Percentiles rank a stretch among this genome's conserved stretches.
Evolutionary conservation across 2,329 filamentous ascomycete species (phyloP).

Genomic region (Pleurostoma richardsiae): DNA sequence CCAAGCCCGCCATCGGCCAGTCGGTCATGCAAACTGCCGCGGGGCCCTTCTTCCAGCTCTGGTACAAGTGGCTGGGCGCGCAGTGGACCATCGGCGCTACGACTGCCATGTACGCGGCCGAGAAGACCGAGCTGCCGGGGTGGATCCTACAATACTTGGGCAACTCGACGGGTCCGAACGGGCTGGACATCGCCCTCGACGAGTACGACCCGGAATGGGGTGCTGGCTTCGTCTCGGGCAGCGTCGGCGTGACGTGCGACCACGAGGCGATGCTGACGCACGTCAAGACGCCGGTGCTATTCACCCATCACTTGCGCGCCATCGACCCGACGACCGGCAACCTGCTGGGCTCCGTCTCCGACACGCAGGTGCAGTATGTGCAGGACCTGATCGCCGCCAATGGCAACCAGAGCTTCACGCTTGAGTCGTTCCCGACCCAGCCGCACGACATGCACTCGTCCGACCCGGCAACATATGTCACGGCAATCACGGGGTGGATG

Average conservation of each 20-base stretch:
- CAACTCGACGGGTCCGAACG: slow-evolving; percentile 4
- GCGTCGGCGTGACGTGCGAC: slow-evolving; percentile 6
- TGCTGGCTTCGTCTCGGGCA: slow-evolving; percentile 6
- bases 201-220: slow-evolving; percentile 12
- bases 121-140: slow-evolving; percentile 7
- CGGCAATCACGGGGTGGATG: slow-evolving; percentile 7
- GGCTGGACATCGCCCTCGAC: slow-evolving; percentile 5
- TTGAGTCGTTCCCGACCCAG: slow-evolving; percentile 7
- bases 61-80: slow-evolving; percentile 12
- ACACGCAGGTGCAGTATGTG: slow-evolving; percentile 7
- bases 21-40: slow-evolving; percentile 6
- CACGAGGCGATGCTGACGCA: slow-evolving; percentile 12
- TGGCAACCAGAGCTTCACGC: slow-evolving; percentile 8
- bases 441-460: slow-evolving; percentile 10
- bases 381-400: slow-evolving; percentile 6
- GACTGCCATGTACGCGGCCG: slow-evolving; percentile 9
- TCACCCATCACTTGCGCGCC: slow-evolving; percentile 10
- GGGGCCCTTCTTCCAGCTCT: slow-evolving; percentile 9
- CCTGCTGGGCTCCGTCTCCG: slow-evolving; percentile 6
- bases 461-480: slow-evolving; percentile 9
- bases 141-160: slow-evolving; percentile 7
- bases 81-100: slow-evolving; percentile 10
- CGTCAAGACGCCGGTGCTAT: slow-evolving; percentile 9
- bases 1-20: slow-evolving; percentile 9
- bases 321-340: slow-evolving; percentile 5